Conservation (phyloP, 176 grass and related monocot genomes). For the Oropetium thomaeum region DNA sequence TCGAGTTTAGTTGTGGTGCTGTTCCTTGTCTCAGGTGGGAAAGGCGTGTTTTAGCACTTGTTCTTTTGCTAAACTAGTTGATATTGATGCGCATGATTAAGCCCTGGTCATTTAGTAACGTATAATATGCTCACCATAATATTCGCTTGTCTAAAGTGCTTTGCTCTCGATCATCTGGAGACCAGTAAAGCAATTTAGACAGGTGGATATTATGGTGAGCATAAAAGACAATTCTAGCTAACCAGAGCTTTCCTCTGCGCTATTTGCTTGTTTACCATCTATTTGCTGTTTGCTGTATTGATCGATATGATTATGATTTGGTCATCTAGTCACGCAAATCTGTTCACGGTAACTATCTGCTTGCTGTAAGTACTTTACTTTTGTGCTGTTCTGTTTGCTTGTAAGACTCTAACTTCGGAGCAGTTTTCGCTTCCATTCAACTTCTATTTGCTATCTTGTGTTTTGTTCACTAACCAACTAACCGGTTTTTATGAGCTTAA, state of each 20-base stretch:
- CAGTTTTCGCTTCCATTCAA: neutral
- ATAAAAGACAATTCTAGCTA: too few relatives aligned
- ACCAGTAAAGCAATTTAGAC: too few relatives aligned
- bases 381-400: conserved; percentile 15
- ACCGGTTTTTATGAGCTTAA: conserved; percentile 11
- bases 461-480: neutral
- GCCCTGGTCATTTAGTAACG: neutral
- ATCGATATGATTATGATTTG: neutral
- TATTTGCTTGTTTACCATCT: neutral
- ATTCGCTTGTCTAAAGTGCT: conserved; percentile 1
- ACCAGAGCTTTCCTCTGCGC: neutral
- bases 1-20: neutral
- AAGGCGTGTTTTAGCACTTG: neutral
- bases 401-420: neutral
- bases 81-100: neutral
- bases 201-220: too few relatives aligned
- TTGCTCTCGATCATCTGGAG: too few relatives aligned
- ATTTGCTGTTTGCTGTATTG: neutral
- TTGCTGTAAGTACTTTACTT: neutral
- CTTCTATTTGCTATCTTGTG: conserved; percentile 10
- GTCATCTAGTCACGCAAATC: neutral
- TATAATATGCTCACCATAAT: neutral
- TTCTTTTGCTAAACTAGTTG: neutral
- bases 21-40: neutral
- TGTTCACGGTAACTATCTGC: neutral